Percentiles rank a stretch among this genome's conserved stretches.
Conservation (phyloP, 1,139 yeast species). For the Protomyces lactucae-debilis region DNA sequence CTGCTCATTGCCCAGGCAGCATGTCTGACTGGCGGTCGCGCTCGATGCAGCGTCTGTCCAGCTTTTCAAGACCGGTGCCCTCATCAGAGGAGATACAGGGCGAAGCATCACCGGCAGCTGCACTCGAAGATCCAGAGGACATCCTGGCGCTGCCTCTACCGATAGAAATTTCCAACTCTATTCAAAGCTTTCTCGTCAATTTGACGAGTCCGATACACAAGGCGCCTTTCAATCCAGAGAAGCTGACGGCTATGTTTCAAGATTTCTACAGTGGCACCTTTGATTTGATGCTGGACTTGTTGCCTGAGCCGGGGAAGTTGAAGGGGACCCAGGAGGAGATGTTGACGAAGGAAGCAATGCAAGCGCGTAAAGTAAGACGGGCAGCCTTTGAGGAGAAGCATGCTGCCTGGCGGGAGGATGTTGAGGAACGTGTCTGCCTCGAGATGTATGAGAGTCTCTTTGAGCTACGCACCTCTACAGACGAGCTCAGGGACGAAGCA, state of each 20-base stretch:
- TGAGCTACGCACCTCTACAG: conserved; percentile 26
- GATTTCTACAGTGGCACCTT: conserved; percentile 19
- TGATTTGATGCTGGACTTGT: conserved; percentile 2
- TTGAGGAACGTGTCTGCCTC: conserved; percentile 29
- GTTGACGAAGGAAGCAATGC: conserved; percentile 8
- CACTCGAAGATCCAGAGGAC: not conserved
- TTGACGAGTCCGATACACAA: conserved; percentile 16
- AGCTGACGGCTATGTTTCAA: conserved; percentile 19
- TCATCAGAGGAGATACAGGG: not conserved
- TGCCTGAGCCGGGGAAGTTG: not conserved
- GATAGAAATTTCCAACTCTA: conserved; percentile 1
- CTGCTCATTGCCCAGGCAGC: not conserved
- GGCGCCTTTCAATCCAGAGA: conserved; percentile 20
- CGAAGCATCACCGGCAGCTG: not conserved
- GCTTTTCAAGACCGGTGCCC: not conserved
- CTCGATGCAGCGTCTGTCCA: not conserved
- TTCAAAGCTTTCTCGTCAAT: conserved; percentile 15
- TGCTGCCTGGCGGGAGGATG: conserved; percentile 17
- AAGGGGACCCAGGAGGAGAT: conserved; percentile 4
- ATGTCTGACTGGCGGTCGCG: conserved; percentile 1
- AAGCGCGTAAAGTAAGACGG: conserved; percentile 2
- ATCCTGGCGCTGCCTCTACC: conserved; percentile 7
- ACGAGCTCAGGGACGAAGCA: conserved; percentile 28
- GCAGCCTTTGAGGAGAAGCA: not conserved
- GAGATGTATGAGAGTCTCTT: conserved; percentile 28